phyloP scores from a whole-genome alignment of 768 basidiomycete species.

The Tremella yokohamensis region DNA sequence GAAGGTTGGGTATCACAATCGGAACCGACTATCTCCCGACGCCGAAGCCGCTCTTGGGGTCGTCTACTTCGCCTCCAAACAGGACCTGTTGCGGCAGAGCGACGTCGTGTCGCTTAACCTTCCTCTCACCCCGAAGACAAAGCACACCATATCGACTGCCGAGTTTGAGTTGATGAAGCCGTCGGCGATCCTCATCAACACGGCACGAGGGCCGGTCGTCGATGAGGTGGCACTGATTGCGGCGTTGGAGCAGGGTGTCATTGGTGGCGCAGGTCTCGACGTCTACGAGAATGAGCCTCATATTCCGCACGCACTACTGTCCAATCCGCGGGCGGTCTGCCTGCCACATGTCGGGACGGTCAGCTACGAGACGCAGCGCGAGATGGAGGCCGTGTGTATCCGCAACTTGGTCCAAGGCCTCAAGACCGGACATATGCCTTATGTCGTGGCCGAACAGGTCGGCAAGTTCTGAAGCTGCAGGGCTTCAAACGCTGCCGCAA shows the following conservation, averaged over 20 bases:
- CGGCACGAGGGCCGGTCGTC: slow-evolving; percentile 81
- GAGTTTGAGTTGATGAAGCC: slow-evolving; percentile 70
- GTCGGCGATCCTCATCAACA: slow-evolving; percentile 73
- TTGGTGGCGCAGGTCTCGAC: slow-evolving; percentile 72
- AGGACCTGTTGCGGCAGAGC: slow-evolving; percentile 61
- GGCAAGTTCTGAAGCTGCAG: too few relatives aligned
- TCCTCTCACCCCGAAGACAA: slow-evolving; percentile 69
- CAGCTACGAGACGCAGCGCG: slow-evolving; percentile 19
- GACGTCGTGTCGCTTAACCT: slow-evolving; percentile 71
- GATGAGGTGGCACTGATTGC: slow-evolving; percentile 80
- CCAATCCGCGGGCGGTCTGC: slow-evolving; percentile 10
- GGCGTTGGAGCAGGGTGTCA: slow-evolving; percentile 80
- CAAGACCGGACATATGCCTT: slow-evolving; percentile 2
- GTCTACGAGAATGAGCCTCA: slow-evolving; percentile 64
- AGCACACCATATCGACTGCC: slow-evolving; percentile 67
- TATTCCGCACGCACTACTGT: slow-evolving; percentile 10
- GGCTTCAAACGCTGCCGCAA: too few relatives aligned
- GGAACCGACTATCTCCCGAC: slow-evolving; percentile 39
- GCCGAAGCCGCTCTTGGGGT: slow-evolving; percentile 45
- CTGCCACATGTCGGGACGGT: slow-evolving; percentile 22
- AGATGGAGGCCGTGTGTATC: slow-evolving; percentile 19
- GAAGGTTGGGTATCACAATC: slow-evolving; percentile 70
- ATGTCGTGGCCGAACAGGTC: slow-evolving; percentile 5
- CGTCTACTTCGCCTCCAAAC: slow-evolving; percentile 63
- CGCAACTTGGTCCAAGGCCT: slow-evolving; percentile 10